These are phyloP conservation scores for Carnegiea gigantea DNA, from an alignment of 179 eudicot genomes.

Conservation along the genomic window DNA sequence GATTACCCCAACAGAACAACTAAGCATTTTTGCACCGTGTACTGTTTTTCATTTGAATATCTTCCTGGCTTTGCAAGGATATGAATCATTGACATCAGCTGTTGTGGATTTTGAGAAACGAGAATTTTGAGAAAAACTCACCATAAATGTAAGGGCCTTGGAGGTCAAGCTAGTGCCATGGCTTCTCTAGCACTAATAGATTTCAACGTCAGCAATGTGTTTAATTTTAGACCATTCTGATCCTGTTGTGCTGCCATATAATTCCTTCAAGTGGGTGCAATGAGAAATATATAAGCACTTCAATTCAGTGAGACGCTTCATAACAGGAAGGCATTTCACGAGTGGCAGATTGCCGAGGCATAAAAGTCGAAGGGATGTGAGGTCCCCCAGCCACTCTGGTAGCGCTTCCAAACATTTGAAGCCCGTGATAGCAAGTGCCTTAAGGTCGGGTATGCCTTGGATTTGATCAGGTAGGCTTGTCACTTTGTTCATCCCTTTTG, in stretches of 20 bases:
- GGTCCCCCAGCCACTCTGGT: slow-evolving; percentile 11
- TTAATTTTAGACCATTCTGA: slow-evolving; percentile 1
- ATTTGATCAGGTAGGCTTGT: background rate
- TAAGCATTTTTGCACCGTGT: too few species aligned
- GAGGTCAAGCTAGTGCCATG: background rate
- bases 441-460: background rate
- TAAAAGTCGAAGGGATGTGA: background rate
- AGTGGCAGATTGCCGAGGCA: background rate
- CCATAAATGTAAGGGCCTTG: background rate
- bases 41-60: too few species aligned
- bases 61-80: too few species aligned
- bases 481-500: background rate
- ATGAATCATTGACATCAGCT: too few species aligned
- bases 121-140: background rate
- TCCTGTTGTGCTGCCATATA: background rate
- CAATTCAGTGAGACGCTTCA: background rate
- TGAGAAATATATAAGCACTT: background rate
- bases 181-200: background rate
- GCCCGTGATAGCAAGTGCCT: background rate
- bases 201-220: background rate
- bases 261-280: background rate
- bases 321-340: background rate
- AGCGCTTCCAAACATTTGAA: background rate
- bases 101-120: background rate
- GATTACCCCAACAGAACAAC: too few species aligned